These are phyloP conservation scores for Leishmania guyanensis DNA, from an alignment of 208 protist genomes.

Conservation along the genomic window DNA sequence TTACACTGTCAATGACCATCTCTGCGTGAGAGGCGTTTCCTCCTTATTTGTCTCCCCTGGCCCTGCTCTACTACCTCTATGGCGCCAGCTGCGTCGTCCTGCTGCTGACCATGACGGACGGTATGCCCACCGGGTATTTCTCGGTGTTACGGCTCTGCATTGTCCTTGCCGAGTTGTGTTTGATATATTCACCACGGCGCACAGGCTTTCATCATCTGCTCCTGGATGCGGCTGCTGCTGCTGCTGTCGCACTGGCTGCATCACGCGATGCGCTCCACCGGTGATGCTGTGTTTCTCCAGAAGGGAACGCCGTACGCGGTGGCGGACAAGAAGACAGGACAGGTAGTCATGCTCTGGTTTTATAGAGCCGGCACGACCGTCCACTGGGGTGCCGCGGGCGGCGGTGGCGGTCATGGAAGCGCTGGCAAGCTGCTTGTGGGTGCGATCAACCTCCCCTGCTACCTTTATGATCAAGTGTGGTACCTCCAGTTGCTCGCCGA, in stretches of 20 bases:
- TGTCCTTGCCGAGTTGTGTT: constrained; percentile 35
- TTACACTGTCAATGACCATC: constrained; percentile 31
- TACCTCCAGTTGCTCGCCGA: constrained; percentile 30
- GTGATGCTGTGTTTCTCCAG: constrained; percentile 18
- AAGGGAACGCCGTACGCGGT: constrained; percentile 48
- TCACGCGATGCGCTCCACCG: constrained; percentile 2
- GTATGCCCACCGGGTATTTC: constrained; percentile 44
- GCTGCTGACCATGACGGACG: constrained; percentile 43
- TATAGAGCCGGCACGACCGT: constrained; percentile 25
- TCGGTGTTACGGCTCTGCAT: constrained; percentile 39
- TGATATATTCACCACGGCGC: constrained; percentile 56
- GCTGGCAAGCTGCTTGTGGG: constrained; percentile 7
- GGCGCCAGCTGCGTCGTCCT: constrained; percentile 31
- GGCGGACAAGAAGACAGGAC: constrained; percentile 18
- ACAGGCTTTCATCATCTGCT: constrained; percentile 55
- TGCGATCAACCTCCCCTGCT: constrained; percentile 31
- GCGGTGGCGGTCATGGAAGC: neutral
- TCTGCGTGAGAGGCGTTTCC: constrained; percentile 27
- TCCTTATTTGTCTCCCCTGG: neutral
- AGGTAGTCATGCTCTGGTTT: constrained; percentile 47
- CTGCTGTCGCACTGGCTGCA: constrained; percentile 42
- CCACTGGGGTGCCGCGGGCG: constrained; percentile 8
- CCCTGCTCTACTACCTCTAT: neutral
- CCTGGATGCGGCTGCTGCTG: constrained; percentile 35
- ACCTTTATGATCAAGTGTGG: constrained; percentile 36